Percentiles rank a stretch among this genome's conserved stretches.
Evolutionary conservation across 495 filamentous ascomycete genomes (phyloP).

Genomic region (Aspergillus biplanus): DNA sequence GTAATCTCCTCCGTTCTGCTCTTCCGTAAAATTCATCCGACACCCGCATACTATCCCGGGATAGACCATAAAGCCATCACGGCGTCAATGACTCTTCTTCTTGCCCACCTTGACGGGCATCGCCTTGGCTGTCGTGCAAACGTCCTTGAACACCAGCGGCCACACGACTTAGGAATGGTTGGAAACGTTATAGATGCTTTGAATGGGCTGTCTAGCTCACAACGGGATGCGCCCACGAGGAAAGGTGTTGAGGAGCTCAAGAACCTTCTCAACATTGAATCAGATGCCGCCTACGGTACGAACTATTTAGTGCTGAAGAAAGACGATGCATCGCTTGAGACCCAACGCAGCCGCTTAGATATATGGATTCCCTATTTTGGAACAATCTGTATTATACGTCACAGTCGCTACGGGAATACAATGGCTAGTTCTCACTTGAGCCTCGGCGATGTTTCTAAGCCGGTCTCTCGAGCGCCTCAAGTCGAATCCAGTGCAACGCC

Average conservation of each 20-base stretch:
- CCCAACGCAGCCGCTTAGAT: constrained; percentile 12
- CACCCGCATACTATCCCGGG: constrained; percentile 47
- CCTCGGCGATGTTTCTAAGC: too few relatives aligned
- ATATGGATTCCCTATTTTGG: constrained; percentile 44
- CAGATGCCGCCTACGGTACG: constrained; percentile 4
- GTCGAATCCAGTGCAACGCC: too few relatives aligned
- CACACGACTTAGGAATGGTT: constrained; percentile 31
- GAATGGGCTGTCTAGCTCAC: constrained; percentile 36
- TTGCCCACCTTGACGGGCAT: constrained; percentile 47
- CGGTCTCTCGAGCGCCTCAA: too few relatives aligned
- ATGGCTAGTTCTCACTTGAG: background rate
- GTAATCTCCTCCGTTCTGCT: constrained; percentile 43
- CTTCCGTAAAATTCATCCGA: constrained; percentile 37
- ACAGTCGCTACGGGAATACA: background rate
- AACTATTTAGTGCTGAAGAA: background rate
- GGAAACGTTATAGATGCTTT: constrained; percentile 39
- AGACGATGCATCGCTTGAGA: constrained; percentile 3
- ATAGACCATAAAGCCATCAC: constrained; percentile 56
- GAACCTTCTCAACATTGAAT: background rate
- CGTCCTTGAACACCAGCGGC: constrained; percentile 38
- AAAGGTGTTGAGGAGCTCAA: background rate
- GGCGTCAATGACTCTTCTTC: constrained; percentile 44
- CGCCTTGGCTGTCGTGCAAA: constrained; percentile 22
- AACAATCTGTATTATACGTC: constrained; percentile 37
- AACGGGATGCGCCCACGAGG: background rate